Evolutionary conservation across 805 yeast genomes (phyloP), one percentile per base, ranked within the genome.

Genomic region (Monosporozyma yasuniensis): DNA sequence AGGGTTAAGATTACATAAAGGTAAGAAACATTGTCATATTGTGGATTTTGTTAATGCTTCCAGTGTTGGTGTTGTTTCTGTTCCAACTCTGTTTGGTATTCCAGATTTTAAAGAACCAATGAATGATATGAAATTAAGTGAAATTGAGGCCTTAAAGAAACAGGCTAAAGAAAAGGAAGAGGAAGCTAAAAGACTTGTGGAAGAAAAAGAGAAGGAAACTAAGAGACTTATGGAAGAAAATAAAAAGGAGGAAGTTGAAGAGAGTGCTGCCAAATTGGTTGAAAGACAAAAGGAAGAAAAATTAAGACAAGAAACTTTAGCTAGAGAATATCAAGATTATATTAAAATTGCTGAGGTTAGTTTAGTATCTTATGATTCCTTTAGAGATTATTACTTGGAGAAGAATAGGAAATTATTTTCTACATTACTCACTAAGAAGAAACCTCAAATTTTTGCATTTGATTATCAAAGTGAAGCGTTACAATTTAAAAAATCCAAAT

Each of bases 21-120:
- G 75, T 0, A 90, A 90, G 60, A 64, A 72, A 2, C 69, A 72
- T 52, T 88, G 97, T 59, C 84, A 83, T 57, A 74, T 90, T 5
- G 74, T 87, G 0, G 96, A 89, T 61, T 79, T 88, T 65, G 86
- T 81, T n/a, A 85, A 81, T 10, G 74, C 82, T 0, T 71, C 70
- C 12, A 70, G 69, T n/a, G 69, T 71, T 0, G 84, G 84, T 3
- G 69, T 83, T 3, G 73, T 72, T 12, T 74, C 83, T 1, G 72
- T 75, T 1, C 86, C 88, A 0, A 73, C 78, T 0, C 64, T 84
- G 12, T 69, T 73, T 35, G 74, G 72, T 9, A 56, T 65, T 19
- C 55, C 56, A 12, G 46, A 46, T 23, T 54, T 49, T 35, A 56
- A 51, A 8, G 58, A 47, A 7, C 47, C 49, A 21, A 53, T 68